Evolutionary conservation across 306 rosid species (phyloP), one percentile per base, ranked within the genome.

Genomic region (Fragaria nilgerrensis): DNA sequence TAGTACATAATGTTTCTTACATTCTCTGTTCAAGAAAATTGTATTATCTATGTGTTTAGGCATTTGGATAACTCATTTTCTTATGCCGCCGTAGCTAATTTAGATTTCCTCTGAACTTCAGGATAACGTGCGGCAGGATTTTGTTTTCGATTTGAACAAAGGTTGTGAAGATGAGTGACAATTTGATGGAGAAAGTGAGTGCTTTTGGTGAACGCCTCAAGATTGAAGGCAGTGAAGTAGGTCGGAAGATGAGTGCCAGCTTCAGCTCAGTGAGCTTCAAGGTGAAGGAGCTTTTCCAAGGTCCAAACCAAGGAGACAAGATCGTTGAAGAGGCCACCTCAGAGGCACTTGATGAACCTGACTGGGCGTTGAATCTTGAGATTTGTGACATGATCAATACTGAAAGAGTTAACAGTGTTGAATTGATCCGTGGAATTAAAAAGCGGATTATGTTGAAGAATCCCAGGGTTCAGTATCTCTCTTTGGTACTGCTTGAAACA

Each of bases 131-230:
- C 22, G 14, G 27, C 49, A 58, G 71, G 55, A 11, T 41, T 73
- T 41, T 45, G 56, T 62, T 0, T 69, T 49, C 2, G 55, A 74
- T 14, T 48, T 29, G 41, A 23, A 43, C 12, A 67, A 32, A 72
- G 76, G 2, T 58, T 61, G 75, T 15, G 67, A 86, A 81, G 64
- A 91, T 91, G 96, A 83, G 89, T 75, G 99, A 95, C 65, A 89
- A 94, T 87, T 82, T 95, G 93, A 95, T 92, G 99, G 97, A 95
- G 23, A 95, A 95, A 84, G 97, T 95, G 61, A 95, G 53, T 70
- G 97, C 97, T 16, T 78, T 95, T 45, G 88, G 97, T 0, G 98
- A 95, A 80, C 91, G 91, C 62, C 80, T 95, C 70, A 95, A 95
- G 87, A 90, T 92, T 25, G 90, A 92, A 27, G 96, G 97, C 14